Evolutionary conservation across 2,329 filamentous ascomycete genomes (phyloP).

Genomic region (Drechslerella dactyloides): DNA sequence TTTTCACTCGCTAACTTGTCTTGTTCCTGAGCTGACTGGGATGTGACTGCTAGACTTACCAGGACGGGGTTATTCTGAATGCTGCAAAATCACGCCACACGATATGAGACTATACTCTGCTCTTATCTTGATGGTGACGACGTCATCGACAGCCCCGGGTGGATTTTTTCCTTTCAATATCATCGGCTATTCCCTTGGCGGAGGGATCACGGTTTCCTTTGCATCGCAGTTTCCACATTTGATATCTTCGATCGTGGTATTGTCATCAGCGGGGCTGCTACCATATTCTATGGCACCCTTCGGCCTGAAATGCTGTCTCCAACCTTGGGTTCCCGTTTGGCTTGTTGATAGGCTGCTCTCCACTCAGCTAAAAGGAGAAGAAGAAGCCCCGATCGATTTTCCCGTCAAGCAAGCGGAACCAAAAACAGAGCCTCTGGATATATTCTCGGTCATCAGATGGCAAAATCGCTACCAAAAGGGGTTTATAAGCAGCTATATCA

Average conservation of each 20-base stretch:
- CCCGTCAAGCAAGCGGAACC: conserved; percentile 54
- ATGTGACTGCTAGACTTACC: conserved; percentile 66
- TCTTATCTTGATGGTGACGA: conserved; percentile 66
- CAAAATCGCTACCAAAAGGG: conserved; percentile 71
- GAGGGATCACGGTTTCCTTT: conserved; percentile 74
- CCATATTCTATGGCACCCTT: conserved; percentile 68
- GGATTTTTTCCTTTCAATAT: conserved; percentile 67
- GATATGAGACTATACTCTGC: conserved; percentile 70
- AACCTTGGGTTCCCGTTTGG: conserved; percentile 66
- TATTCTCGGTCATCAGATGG: conserved; percentile 71
- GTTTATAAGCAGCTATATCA: conserved; percentile 74
- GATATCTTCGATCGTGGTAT: conserved; percentile 72
- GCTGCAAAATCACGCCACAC: conserved; percentile 67
- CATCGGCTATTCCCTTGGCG: conserved; percentile 80
- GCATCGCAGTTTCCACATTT: conserved; percentile 72
- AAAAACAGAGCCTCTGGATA: conserved; percentile 62
- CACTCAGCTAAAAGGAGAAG: conserved; percentile 62
- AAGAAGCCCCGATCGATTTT: conserved; percentile 57
- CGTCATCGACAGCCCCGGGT: conserved; percentile 69
- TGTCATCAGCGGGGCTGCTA: conserved; percentile 80
- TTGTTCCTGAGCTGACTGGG: conserved; percentile 11
- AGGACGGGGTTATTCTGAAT: conserved; percentile 78
- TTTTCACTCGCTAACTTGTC: background rate
- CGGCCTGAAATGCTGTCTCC: conserved; percentile 67
- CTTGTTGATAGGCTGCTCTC: conserved; percentile 64